phyloP scores from a whole-genome alignment of 2,329 filamentous ascomycete species.

The Microsporum audouinii region DNA sequence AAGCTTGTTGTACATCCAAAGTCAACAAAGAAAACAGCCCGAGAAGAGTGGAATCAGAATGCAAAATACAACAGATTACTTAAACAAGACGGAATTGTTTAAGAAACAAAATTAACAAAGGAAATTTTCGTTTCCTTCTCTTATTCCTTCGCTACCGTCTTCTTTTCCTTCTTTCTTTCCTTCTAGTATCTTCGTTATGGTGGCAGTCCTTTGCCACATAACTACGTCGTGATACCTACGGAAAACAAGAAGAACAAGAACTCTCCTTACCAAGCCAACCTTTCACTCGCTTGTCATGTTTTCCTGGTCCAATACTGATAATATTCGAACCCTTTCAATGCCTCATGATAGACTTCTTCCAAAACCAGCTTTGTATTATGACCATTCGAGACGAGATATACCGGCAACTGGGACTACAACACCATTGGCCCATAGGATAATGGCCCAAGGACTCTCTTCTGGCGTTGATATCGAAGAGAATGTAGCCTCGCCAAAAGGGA shows the following conservation, averaged over 20 bases:
- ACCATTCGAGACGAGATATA: slow-evolving; percentile 24
- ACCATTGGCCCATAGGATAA: slow-evolving; percentile 33
- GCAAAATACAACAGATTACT: slow-evolving; percentile 13
- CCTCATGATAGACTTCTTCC: slow-evolving; percentile 40
- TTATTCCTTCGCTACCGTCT: slow-evolving; percentile 6
- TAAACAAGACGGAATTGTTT: slow-evolving; percentile 17
- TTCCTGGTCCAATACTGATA: neutral
- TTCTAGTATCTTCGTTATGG: slow-evolving; percentile 1
- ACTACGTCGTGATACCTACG: slow-evolving; percentile 1
- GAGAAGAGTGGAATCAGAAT: slow-evolving; percentile 1
- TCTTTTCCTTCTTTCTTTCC: slow-evolving; percentile 5
- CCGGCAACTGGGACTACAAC: slow-evolving; percentile 26
- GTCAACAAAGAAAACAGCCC: slow-evolving; percentile 14
- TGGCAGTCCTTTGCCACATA: neutral
- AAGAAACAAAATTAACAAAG: slow-evolving; percentile 8
- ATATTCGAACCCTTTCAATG: slow-evolving; percentile 21
- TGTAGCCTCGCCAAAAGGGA: neutral
- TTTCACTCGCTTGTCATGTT: slow-evolving; percentile 2
- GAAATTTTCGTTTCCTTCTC: slow-evolving; percentile 8
- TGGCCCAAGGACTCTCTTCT: slow-evolving; percentile 18
- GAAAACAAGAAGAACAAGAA: slow-evolving; percentile 2
- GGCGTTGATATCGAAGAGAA: neutral
- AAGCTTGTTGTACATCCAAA: slow-evolving; percentile 1
- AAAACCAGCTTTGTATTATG: slow-evolving; percentile 33
- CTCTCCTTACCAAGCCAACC: neutral